Evolutionary conservation across 108 stramenopile genomes (phyloP), one percentile per base, ranked within the genome.

Genomic region (Fragilaria crotonensis): DNA sequence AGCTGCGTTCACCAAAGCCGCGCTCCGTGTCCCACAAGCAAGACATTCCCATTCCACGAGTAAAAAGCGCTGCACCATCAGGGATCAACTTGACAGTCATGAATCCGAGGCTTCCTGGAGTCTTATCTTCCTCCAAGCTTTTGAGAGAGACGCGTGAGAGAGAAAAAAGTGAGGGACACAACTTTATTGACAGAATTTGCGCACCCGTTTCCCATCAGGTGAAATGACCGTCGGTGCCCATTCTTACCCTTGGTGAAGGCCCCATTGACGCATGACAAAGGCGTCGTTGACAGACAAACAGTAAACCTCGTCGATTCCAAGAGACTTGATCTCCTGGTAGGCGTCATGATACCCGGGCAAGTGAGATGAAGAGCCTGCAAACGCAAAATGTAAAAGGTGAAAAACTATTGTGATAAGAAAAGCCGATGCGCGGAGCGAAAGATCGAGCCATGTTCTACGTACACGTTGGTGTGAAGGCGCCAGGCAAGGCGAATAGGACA

Each of bases 241-340:
- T 7, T 46, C 58, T 59, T 28, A 52, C 27, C 71, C 71, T 46
- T 57, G 67, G 23, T 36, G 32, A 19, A 73, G 57, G 1, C 68
- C 72, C 72, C 74, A 75, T 59, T 76, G 66, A 2, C 76, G 60
- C 76, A 81, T 77, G 33, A 81, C 80, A 59, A 81, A 81, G 3
- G 80, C 80, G 60, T 81, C 80, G 59, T 81, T 81, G 18, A 77
- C 76, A 21, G 59, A 62, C 25, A 81, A 46, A 52, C 76, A 81
- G 72, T 77, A 81, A 4, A 81, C 76, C 30, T 77, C 76, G 45
- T 78, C 76, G 26, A 78, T 57, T 14, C 76, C 80, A 7, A 46
- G 20, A 0, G 32, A 4, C 68, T 63, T 55, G 3, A 78, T 66
- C 45, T 77, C 66, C 22, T 74, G 72, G 45, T 75, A 77, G 9